Conservation (phyloP, 768 basidiomycete species). For the Hysterangium stoloniferum region DNA sequence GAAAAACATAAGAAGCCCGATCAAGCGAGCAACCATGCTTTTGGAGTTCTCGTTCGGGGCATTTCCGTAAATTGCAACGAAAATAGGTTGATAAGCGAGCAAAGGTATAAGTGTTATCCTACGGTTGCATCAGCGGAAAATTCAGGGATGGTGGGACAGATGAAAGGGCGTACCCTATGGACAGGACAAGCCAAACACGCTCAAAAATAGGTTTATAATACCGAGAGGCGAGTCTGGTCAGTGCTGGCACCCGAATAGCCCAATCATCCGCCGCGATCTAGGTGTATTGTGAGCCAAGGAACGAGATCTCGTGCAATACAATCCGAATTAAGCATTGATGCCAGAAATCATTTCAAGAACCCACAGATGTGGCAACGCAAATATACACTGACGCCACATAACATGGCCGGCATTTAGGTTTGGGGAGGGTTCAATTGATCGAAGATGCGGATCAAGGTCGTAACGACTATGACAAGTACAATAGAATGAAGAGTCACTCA, state of each 20-base stretch:
- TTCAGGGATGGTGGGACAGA: too few species aligned
- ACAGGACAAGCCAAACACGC: slow-evolving; percentile 31
- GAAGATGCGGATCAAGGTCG: not conserved
- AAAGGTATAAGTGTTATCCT: slow-evolving; percentile 34
- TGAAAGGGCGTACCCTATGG: slow-evolving; percentile 30
- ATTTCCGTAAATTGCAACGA: slow-evolving; percentile 22
- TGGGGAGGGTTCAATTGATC: too few species aligned
- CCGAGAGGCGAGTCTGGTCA: slow-evolving; percentile 29
- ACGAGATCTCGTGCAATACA: not conserved
- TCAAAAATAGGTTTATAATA: slow-evolving; percentile 41
- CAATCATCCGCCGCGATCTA: slow-evolving; percentile 39
- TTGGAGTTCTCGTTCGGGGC: slow-evolving; percentile 16
- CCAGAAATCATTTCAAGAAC: too few species aligned
- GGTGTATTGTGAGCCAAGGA: not conserved
- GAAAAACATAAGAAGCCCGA: slow-evolving; percentile 30
- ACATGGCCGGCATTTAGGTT: too few species aligned
- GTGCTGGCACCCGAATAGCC: slow-evolving; percentile 33
- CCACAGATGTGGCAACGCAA: too few species aligned
- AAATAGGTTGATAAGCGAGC: slow-evolving; percentile 28
- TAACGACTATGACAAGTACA: not conserved
- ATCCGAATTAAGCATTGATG: too few species aligned
- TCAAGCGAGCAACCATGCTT: slow-evolving; percentile 28
- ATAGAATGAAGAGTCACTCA: slow-evolving; percentile 14
- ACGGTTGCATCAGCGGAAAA: not conserved
- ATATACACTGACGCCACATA: too few species aligned